These are phyloP conservation scores for Caryopteris hybrid DNA, from an alignment of 305 asterid species.

Conservation along the genomic window DNA sequence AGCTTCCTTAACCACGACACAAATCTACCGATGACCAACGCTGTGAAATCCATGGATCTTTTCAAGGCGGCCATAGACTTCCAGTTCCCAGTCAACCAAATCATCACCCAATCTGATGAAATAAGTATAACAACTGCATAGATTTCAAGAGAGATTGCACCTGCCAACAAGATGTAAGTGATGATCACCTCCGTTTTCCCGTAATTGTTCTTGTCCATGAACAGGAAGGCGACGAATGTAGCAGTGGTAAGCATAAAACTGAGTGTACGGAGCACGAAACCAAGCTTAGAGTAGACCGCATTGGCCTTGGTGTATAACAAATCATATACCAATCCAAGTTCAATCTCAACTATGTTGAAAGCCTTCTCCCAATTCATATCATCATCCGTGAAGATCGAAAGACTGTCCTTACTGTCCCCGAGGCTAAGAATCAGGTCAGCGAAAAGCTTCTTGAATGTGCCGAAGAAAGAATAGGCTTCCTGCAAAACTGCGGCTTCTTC, in stretches of 20 bases:
- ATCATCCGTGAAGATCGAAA: conserved; percentile 14
- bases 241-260: conserved; percentile 13
- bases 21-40: not conserved
- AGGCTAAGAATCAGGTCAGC: conserved; percentile 54
- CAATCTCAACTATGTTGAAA: conserved; percentile 45
- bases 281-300: conserved; percentile 1
- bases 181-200: conserved; percentile 25
- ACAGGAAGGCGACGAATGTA: conserved; percentile 18
- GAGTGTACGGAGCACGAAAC: conserved; percentile 13
- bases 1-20: not conserved
- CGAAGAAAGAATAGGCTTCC: conserved; percentile 31
- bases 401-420: conserved; percentile 41
- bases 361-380: not conserved
- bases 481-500: not conserved
- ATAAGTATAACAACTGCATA: conserved; percentile 17
- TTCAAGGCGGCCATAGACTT: not conserved
- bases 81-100: conserved; percentile 14
- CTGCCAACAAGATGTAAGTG: conserved; percentile 32
- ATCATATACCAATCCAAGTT: conserved; percentile 46
- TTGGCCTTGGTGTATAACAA: conserved; percentile 37
- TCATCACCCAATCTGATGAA: conserved; percentile 27
- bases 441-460: conserved; percentile 41
- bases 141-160: conserved; percentile 36
- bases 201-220: conserved; percentile 15
- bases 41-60: not conserved